Evolutionary conservation across 1,139 yeast genomes (phyloP).

Genomic region (Blastobotrys aristatus): DNA sequence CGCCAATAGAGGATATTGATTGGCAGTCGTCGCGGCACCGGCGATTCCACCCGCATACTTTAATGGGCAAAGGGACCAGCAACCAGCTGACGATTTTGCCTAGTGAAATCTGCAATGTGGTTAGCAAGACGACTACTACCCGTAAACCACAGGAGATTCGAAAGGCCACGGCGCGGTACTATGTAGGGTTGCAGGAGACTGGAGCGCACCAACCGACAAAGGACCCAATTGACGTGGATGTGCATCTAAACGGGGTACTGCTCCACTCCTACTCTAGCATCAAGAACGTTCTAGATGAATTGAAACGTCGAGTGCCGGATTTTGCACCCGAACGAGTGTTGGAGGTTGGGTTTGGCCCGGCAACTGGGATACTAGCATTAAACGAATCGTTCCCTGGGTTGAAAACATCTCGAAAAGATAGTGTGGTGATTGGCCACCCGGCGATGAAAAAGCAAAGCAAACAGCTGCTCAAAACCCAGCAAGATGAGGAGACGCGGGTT

Average conservation of each 20-base stretch:
- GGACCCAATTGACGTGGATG: constrained; percentile 63
- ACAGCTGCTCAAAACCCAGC: constrained; percentile 64
- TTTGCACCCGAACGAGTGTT: constrained; percentile 65
- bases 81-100: constrained; percentile 25
- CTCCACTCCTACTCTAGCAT: constrained; percentile 77
- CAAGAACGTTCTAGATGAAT: constrained; percentile 61
- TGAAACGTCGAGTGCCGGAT: constrained; percentile 47
- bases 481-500: constrained; percentile 20
- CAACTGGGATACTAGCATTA: constrained; percentile 83
- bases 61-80: constrained; percentile 22
- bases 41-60: constrained; percentile 25
- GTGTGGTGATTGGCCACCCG: constrained; percentile 64
- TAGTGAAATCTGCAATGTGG: constrained; percentile 17
- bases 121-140: constrained; percentile 20
- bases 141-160: constrained; percentile 28
- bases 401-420: constrained; percentile 56
- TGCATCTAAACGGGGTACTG: constrained; percentile 79
- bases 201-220: constrained; percentile 31
- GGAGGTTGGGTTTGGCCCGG: constrained; percentile 89
- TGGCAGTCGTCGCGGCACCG: constrained; percentile 5
- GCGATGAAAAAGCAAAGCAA: constrained; percentile 81
- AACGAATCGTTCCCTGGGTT: constrained; percentile 65
- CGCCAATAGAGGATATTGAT: constrained; percentile 1
- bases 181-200: constrained; percentile 22
- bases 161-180: constrained; percentile 26